Evolutionary conservation across 1,284 basidiomycete genomes (phyloP), one percentile per base, ranked within the genome.

Genomic region (Papiliotrema flavescens): DNA sequence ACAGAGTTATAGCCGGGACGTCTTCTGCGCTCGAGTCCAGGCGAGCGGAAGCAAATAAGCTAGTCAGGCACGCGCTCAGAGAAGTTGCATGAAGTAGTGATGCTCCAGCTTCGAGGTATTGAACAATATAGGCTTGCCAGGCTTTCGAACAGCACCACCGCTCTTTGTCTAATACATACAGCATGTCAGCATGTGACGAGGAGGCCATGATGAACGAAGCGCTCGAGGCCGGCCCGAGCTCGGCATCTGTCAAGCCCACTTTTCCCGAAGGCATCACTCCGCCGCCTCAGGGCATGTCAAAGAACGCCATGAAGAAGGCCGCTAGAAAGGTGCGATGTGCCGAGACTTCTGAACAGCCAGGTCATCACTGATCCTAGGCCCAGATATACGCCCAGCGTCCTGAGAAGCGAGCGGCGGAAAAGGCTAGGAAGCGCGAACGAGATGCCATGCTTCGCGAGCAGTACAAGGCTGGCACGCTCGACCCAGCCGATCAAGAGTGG

Each of bases 291-390:
- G n/a, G 36, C 58, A 65, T 61, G 63, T 67, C 57, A 62, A 74
- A 70, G 64, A 72, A 60, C 36, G 66, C 65, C 1, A 58, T 63
- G 61, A 71, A 71, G 52, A 54, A 57, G 35, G 64, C 62, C 46
- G 69, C 67, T 8, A 67, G 63, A 54, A 52, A 64, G 60, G 71
- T 74, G 46, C 19, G 34, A 45, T 26, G 23, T 14, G 20, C 36
- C 23, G 6, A 49, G 37, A 7, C 23, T 34, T 34, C 11, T 22
- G 51, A n/a, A n/a, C n/a, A n/a, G n/a, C n/a, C n/a, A n/a, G 23
- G 35, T 51, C 26, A 47, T 51, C 17, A 40, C 47, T 36, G 3
- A 46, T 17, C 3, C 17, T 7, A 69, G 68, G 63, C 66, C 24
- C 47, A 43, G 1, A 35, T 61, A 24, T 61, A 65, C 40, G 67